Conservation (phyloP, 108 stramenopile genomes). For the Heterococcus sp. region DNA sequence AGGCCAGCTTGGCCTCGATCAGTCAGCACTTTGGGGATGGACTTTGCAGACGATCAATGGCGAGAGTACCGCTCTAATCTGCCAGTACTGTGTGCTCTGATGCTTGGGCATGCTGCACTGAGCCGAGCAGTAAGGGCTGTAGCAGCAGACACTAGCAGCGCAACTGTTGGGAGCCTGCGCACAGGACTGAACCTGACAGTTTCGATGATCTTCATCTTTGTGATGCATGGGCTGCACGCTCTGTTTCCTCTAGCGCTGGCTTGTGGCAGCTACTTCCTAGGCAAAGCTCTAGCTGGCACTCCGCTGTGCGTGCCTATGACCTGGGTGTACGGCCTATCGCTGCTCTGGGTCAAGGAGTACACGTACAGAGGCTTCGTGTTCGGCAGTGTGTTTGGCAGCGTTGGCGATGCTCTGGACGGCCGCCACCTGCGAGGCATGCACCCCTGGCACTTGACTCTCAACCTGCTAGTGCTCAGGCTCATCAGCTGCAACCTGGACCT, state of each 20-base stretch:
- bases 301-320: slow-evolving; percentile 18
- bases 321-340: slow-evolving; percentile 35
- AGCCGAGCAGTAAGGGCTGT: slow-evolving; percentile 14
- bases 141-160: background rate
- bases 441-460: slow-evolving; percentile 50
- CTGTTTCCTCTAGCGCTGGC: slow-evolving; percentile 39
- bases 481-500: slow-evolving; percentile 54
- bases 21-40: slow-evolving; percentile 2
- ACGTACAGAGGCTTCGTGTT: slow-evolving; percentile 24
- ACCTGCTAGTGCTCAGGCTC: slow-evolving; percentile 48
- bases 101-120: slow-evolving; percentile 19
- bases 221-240: slow-evolving; percentile 46
- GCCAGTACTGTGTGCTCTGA: slow-evolving; percentile 26
- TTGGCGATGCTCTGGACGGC: background rate
- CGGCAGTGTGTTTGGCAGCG: slow-evolving; percentile 20
- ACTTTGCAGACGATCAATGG: slow-evolving; percentile 52
- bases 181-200: background rate
- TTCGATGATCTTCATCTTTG: slow-evolving; percentile 5
- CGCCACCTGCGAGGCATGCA: slow-evolving; percentile 14
- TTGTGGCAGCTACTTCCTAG: slow-evolving; percentile 13
- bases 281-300: slow-evolving; percentile 33
- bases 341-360: slow-evolving; percentile 53
- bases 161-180: too few species aligned
- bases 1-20: too few species aligned
- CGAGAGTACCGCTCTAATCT: slow-evolving; percentile 50